phyloP scores from a whole-genome alignment of 108 stramenopile species.

The Parmales sp. region DNA sequence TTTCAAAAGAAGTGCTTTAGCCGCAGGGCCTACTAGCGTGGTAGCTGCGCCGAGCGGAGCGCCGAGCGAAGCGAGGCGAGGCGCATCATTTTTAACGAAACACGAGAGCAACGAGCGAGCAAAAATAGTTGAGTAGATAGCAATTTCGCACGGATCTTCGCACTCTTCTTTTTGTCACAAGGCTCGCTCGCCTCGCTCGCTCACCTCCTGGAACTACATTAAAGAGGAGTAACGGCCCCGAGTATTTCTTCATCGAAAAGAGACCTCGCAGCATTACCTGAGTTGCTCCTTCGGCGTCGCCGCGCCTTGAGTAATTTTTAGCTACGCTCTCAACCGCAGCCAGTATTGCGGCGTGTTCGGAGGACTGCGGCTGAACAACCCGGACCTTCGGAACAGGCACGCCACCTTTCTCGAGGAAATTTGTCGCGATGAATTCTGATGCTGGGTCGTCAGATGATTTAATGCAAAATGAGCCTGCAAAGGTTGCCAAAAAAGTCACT shows the following conservation, averaged over 20 bases:
- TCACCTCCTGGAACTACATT: too few species aligned
- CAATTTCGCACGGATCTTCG: background rate
- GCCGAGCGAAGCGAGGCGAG: too few species aligned
- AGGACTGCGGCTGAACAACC: background rate
- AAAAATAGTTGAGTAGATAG: too few species aligned
- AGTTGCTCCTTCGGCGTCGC: background rate
- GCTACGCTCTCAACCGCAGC: background rate
- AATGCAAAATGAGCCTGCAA: background rate
- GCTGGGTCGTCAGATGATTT: slow-evolving; percentile 2
- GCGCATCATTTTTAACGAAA: too few species aligned
- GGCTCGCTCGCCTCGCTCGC: background rate
- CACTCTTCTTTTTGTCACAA: background rate
- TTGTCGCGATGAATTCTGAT: background rate
- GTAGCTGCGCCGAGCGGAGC: background rate
- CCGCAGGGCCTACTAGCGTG: background rate
- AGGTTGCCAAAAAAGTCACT: background rate
- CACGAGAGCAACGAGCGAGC: too few species aligned
- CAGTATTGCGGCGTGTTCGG: background rate
- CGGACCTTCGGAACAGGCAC: background rate
- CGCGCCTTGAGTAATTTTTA: background rate
- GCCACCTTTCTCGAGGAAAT: background rate
- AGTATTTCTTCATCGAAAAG: background rate
- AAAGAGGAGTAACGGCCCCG: background rate
- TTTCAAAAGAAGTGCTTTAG: too few species aligned
- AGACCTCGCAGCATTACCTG: background rate